These are phyloP conservation scores for Trichophyton schoenleinii DNA, from an alignment of 2,329 filamentous ascomycete species.

Conservation along the genomic window DNA sequence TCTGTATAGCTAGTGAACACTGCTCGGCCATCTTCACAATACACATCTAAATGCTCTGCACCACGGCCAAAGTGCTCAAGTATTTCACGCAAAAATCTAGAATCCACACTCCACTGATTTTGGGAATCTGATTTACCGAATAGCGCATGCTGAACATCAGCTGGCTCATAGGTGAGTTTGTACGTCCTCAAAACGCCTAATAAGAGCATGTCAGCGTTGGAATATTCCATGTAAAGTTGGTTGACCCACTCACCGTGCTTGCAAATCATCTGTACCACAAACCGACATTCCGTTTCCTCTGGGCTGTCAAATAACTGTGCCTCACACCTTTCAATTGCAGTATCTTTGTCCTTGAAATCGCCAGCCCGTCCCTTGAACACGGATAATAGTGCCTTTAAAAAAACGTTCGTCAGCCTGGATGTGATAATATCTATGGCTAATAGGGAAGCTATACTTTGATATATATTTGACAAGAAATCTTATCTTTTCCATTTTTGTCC, in stretches of 20 bases:
- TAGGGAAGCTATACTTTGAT: constrained; percentile 37
- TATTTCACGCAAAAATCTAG: constrained; percentile 46
- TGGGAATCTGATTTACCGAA: constrained; percentile 46
- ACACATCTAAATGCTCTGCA: constrained; percentile 53
- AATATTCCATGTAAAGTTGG: background rate
- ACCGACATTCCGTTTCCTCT: constrained; percentile 46
- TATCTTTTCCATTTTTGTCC: constrained; percentile 25
- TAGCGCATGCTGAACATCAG: constrained; percentile 50
- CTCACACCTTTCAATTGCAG: constrained; percentile 49
- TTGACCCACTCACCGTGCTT: constrained; percentile 37
- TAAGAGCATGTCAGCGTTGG: background rate
- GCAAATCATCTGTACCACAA: constrained; percentile 51
- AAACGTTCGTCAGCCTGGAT: background rate
- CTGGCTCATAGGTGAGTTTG: constrained; percentile 51
- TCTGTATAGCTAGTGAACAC: constrained; percentile 56
- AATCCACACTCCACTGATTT: constrained; percentile 48
- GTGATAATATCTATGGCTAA: background rate
- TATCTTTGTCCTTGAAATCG: constrained; percentile 46
- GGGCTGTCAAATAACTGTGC: constrained; percentile 46
- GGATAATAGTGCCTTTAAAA: constrained; percentile 41
- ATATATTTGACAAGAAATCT: constrained; percentile 48
- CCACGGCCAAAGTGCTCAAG: constrained; percentile 53
- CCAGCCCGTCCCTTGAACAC: constrained; percentile 48
- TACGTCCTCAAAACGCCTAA: constrained; percentile 53
- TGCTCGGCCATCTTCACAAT: constrained; percentile 44